Conservation (phyloP, 441 rosid species). For the Eruca vesicaria region DNA sequence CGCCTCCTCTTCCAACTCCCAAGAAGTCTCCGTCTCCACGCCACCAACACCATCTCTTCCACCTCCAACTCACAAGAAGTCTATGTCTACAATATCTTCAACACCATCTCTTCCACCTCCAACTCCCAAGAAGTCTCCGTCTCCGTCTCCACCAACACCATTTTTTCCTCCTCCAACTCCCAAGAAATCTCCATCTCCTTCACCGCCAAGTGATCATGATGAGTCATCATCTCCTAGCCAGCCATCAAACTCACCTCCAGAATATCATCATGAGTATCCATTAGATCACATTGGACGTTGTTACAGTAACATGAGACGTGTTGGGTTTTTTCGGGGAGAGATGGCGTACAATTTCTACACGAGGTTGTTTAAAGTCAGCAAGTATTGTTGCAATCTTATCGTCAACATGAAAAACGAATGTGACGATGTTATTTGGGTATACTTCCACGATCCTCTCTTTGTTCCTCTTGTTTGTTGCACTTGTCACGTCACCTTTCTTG, state of each 20-base stretch:
- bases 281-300: background rate
- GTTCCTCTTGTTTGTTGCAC: too few relatives aligned
- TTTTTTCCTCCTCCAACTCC: too few relatives aligned
- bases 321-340: too few relatives aligned
- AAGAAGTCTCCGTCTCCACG: background rate
- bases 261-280: constrained; percentile 1
- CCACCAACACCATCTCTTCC: background rate
- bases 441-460: background rate
- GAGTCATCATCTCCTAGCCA: background rate
- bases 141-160: too few relatives aligned
- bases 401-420: too few relatives aligned
- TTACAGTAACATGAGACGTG: constrained; percentile 3
- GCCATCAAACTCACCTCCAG: constrained; percentile 11
- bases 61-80: too few relatives aligned
- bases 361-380: constrained; percentile 10
- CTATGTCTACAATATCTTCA: too few relatives aligned
- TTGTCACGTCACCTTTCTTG: background rate
- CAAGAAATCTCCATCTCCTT: constrained; percentile 4
- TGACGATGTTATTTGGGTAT: too few relatives aligned
- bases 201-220: constrained; percentile 11
- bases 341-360: too few relatives aligned
- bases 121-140: too few relatives aligned
- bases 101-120: too few relatives aligned
- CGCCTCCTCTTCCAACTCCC: background rate
- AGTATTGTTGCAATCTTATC: too few relatives aligned